Base-by-base conservation (phyloP, 2,329 filamentous ascomycete genomes). In the Dactylonectria macrodidyma region DNA sequence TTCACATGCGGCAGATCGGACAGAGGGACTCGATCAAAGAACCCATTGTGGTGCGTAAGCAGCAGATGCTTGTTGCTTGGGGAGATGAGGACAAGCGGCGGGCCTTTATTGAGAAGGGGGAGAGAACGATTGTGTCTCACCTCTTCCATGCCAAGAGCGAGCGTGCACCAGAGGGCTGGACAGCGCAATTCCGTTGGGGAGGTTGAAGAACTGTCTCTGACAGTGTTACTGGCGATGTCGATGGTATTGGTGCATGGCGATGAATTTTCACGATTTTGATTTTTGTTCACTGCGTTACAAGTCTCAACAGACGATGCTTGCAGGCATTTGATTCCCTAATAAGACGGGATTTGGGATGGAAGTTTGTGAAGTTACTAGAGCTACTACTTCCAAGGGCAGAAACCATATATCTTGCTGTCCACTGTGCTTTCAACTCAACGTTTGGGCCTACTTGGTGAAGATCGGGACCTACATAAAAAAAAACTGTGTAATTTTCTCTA, bases 21-120 rank as follows among this genome's bases (percentile, higher is more conserved):
- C 78, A 76, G 63, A 75, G 75, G 10, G 76, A 81, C 62, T 69
- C 73, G 3, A 77, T 82, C 62, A 77, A 78, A 64, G 77, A 79
- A 56, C 78, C 80, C 0, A 72, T 68, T 9, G 65, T 81, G 9
- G 75, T 83, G n/a, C 76, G 78, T 30, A 80, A 78, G 68, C 82
- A 84, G 68, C 77, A 78, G 62, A 74, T 82, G 66, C 69, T 83
- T 16, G 80, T 84, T 14, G 82, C 80, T 4, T 84, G 80, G 80
- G 79, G 80, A 0, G n/a, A 72, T 2, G 72, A 76, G 24, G 80
- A 81, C 61, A 77, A 78, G 73, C 73, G 75, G 16, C 71, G 73
- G 2, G 65, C 63, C 47, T 81, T 79, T 57, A 48, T 68, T 10
- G 71, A 75, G 2, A 68, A 71, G 3, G 76, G 76, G 2, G 76